Evolutionary conservation across 2,329 filamentous ascomycete species (phyloP).

Genomic region (Waltergamsia citrina): DNA sequence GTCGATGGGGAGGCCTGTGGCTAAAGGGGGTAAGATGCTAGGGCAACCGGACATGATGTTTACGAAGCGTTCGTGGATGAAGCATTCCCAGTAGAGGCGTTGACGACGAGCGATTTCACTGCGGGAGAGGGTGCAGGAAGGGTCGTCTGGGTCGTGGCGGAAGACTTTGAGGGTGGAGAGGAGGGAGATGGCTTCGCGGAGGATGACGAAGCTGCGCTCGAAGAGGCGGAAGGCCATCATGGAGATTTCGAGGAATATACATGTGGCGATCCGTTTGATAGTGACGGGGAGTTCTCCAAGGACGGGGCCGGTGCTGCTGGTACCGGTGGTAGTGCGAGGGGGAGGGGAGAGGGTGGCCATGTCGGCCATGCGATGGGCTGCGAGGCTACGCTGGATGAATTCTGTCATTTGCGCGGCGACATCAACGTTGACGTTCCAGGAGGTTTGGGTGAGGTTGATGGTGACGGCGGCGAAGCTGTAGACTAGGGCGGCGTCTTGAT

Average conservation of each 20-base stretch:
- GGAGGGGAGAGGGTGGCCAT: constrained; percentile 8
- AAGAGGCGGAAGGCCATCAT: constrained; percentile 36
- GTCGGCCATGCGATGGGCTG: constrained; percentile 17
- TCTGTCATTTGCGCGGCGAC: constrained; percentile 18
- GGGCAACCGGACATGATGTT: constrained; percentile 38
- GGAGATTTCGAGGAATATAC: constrained; percentile 42
- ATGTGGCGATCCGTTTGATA: constrained; percentile 37
- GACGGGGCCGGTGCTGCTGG: constrained; percentile 13
- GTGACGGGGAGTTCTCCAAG: constrained; percentile 29
- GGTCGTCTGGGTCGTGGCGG: neutral
- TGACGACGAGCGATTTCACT: constrained; percentile 17
- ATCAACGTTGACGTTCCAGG: constrained; percentile 11
- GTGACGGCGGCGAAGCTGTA: constrained; percentile 25
- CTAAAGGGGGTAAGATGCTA: constrained; percentile 21
- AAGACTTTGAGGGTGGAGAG: constrained; percentile 20
- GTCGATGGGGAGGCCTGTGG: constrained; percentile 15
- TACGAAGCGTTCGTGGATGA: constrained; percentile 47
- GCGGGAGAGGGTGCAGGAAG: neutral
- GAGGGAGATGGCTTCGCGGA: constrained; percentile 37
- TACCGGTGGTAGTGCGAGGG: neutral
- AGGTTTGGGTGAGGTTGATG: constrained; percentile 21
- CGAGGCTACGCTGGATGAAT: constrained; percentile 15
- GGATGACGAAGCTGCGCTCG: constrained; percentile 38
- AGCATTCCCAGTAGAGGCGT: constrained; percentile 45
- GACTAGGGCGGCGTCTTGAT: constrained; percentile 23